These are phyloP conservation scores for Phytopythium sindhum DNA, from an alignment of 352 stramenopile species.

Conservation along the genomic window DNA sequence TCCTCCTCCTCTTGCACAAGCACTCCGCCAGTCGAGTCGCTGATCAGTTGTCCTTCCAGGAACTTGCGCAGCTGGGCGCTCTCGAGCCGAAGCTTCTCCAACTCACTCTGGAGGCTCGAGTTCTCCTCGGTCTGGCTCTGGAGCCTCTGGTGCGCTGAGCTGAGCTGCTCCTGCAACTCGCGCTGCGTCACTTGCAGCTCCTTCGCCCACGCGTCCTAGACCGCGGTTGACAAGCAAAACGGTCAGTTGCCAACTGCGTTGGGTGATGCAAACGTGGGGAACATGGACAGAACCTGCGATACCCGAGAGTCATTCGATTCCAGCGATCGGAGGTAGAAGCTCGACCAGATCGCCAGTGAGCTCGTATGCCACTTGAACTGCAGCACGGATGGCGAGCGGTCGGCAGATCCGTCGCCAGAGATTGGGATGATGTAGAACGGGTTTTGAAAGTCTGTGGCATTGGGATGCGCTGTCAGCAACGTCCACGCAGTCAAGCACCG, in stretches of 20 bases:
- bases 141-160: conserved; percentile 58
- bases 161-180: conserved; percentile 71
- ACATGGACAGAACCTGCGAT: conserved; percentile 49
- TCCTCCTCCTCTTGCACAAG: conserved; percentile 76
- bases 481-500: conserved; percentile 73
- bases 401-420: conserved; percentile 22
- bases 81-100: conserved; percentile 67
- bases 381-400: conserved; percentile 69
- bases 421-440: conserved; percentile 73
- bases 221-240: neutral
- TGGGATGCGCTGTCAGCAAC: conserved; percentile 36
- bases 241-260: neutral
- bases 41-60: conserved; percentile 77
- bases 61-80: conserved; percentile 48
- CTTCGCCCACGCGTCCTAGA: conserved; percentile 79
- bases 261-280: neutral
- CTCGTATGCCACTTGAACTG: conserved; percentile 88
- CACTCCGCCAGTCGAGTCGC: conserved; percentile 49
- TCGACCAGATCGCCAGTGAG: conserved; percentile 74
- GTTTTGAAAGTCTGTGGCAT: conserved; percentile 57
- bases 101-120: conserved; percentile 59
- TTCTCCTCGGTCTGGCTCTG: conserved; percentile 73
- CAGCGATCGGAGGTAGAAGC: conserved; percentile 82
- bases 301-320: conserved; percentile 79
- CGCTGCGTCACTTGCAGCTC: conserved; percentile 76